Base-by-base conservation (phyloP, 1,139 yeast species). In the Yamadazyma trypodendri region DNA sequence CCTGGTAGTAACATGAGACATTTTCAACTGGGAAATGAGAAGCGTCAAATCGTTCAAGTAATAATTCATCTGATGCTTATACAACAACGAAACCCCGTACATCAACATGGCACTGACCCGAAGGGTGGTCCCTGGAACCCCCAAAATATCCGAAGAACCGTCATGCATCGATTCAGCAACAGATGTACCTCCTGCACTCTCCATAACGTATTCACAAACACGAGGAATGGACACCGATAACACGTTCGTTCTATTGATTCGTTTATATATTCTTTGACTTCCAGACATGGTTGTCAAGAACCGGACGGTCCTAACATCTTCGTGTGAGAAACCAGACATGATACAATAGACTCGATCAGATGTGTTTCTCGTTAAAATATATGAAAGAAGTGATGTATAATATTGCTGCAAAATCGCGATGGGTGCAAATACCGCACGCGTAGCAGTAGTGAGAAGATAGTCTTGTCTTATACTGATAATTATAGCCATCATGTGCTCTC, bases 1-100 rank as follows among this genome's bases (percentile, higher is more conserved):
- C 4, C 15, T 24, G 12, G 15, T 8, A 6, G 28, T 24, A 8
- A 12, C 15, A n/a, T 27, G 14, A 4, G 29, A 14, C 29, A 15
- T 18, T 16, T 27, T 27, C 11, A 27, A 5, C 12, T 27, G 29
- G 12, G 29, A 7, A 6, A 27, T n/a, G 12, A 27, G n/a, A 27
- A 27, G 29, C 29, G 14, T 27, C 29, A 27, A 60, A 39, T 77
- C 34, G 15, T 8, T n/a, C 23, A 24, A 17, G 9, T 14, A 63
- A 45, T 67, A 73, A 4, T 68, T 68, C 0, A 74, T 65, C 50
- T 80, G 76, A 31, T 74, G 72, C 40, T 65, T 72, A 53, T 76
- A 79, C 23, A 77, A 67, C 28, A 81, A 51, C 0, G 83, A 65
- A 2, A 80, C 67, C 0, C 89, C 89, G 46, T 75, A 72, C 42